Percentiles rank a stretch among this genome's conserved stretches.
Evolutionary conservation across 2,329 filamentous ascomycete species (phyloP).

Genomic region (Aureobasidium vineae): DNA sequence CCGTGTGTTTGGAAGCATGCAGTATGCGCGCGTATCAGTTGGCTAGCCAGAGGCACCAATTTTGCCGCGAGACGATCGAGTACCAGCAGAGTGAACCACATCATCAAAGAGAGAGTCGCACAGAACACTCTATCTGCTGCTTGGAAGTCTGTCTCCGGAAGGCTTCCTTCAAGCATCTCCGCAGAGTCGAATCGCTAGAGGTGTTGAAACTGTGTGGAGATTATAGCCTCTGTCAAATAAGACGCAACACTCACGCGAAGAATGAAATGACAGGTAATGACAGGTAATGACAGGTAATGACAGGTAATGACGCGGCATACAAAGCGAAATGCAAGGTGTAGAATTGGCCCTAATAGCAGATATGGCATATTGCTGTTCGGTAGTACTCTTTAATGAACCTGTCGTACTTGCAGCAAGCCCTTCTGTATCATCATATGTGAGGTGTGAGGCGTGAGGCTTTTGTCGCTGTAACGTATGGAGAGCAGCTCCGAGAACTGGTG

Average conservation of each 20-base stretch:
- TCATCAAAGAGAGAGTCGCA: background rate
- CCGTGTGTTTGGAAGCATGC: constrained; percentile 10
- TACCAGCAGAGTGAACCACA: background rate
- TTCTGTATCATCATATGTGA: background rate
- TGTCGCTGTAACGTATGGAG: background rate
- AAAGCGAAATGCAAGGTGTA: background rate
- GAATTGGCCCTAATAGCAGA: background rate
- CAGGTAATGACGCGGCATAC: background rate
- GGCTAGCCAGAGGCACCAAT: background rate
- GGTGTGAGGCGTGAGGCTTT: constrained; percentile 16
- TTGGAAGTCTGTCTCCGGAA: background rate
- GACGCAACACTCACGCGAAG: no score
- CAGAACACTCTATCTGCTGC: constrained; percentile 8
- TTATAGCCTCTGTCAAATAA: background rate
- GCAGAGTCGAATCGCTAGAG: background rate
- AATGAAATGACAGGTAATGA: background rate
- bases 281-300: no score
- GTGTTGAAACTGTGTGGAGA: constrained; percentile 14
- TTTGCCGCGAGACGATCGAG: background rate
- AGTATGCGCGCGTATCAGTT: background rate
- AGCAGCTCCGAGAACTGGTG: background rate
- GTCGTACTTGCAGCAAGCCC: background rate
- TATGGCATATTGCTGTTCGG: background rate
- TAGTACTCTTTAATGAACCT: background rate
- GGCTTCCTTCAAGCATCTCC: background rate